Percentiles rank a stretch among this genome's conserved stretches.
Conservation (phyloP, 768 basidiomycete genomes). For the Lactarius sp. region DNA sequence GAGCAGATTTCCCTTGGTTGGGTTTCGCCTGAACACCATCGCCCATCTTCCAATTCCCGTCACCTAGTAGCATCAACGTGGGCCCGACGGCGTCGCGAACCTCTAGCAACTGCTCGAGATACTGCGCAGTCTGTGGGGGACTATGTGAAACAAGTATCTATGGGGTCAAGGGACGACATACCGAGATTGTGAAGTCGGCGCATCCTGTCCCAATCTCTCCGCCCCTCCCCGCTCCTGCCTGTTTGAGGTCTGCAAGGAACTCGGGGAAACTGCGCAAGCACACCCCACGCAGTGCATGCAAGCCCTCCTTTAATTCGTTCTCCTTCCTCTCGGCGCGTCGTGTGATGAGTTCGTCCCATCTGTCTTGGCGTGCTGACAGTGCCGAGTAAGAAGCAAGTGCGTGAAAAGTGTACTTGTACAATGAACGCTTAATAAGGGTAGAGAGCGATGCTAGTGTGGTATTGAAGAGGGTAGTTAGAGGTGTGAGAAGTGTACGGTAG, state of each 20-base stretch:
- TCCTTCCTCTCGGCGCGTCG: slow-evolving; percentile 41
- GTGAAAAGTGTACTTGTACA: slow-evolving; percentile 78
- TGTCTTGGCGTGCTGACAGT: slow-evolving; percentile 49
- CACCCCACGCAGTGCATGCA: slow-evolving; percentile 57
- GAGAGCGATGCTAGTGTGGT: slow-evolving; percentile 60
- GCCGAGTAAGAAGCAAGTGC: slow-evolving; percentile 66
- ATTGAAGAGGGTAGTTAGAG: slow-evolving; percentile 61
- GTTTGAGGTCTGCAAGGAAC: slow-evolving; percentile 72
- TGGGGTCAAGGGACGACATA: slow-evolving; percentile 31
- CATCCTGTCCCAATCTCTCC: slow-evolving; percentile 61
- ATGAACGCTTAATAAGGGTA: slow-evolving; percentile 63
- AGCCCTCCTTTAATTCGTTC: slow-evolving; percentile 70
- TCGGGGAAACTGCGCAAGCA: slow-evolving; percentile 83
- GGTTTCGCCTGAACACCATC: slow-evolving; percentile 64
- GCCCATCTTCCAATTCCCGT: slow-evolving; percentile 92
- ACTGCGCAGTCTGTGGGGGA: slow-evolving; percentile 51
- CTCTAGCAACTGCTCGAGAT: slow-evolving; percentile 64
- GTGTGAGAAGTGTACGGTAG: slow-evolving; percentile 56
- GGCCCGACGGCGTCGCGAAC: slow-evolving; percentile 64
- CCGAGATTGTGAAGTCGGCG: slow-evolving; percentile 54
- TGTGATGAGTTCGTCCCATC: slow-evolving; percentile 63
- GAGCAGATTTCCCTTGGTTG: slow-evolving; percentile 37
- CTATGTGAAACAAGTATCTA: background rate
- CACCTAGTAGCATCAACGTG: slow-evolving; percentile 65
- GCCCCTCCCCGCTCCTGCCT: slow-evolving; percentile 51